Base-by-base conservation (phyloP, 2,329 filamentous ascomycete species). In the Fusarium caatingaense region DNA sequence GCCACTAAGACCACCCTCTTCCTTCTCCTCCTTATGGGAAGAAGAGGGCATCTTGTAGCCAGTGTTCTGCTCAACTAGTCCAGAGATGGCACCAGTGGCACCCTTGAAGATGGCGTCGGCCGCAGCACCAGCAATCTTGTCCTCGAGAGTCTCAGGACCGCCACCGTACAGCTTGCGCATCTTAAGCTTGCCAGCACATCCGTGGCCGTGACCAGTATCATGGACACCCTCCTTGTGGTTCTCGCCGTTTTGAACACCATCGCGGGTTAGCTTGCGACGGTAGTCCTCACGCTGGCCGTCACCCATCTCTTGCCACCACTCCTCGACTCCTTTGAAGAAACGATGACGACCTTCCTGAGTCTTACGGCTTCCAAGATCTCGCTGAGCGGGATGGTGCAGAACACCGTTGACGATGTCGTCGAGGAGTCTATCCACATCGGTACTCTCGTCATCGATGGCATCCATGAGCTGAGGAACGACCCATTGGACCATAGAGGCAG, bases 151-250 rank as follows among this genome's bases (percentile, higher is more conserved):
- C 62, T 85, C 83, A 5, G 80, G 80, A 15, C 81, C 81, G 32
- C 63, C 63, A 2, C 82, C 80, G 63, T 86, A 88, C 70, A 87
- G 86, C 80, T 92, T 94, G 68, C 90, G 89, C 87, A 97, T 92
- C 69, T 90, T 87, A 13, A 97, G 84, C 80, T 94, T 94, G 64
- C 92, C 90, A 65, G 82, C 84, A 76, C 93, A 97, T 54, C 93
- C 93, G 77, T 97, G 93, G 15, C 92, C 92, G 76, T 94, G 93
- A 8, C 94, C 94, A 55, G 88, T 90, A 79, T 98, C 94, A 18
- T 93, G 82, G 13, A 95, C 91, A 28, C 93, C 93, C 73, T 93
- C 90, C 80, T 93, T 95, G 82, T 98, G 94, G 80, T 98, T 98
- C 65, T 91, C 85, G 18, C 92, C 92, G 48, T 88, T 84, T 78